Evolutionary conservation across 1,284 basidiomycete genomes (phyloP).

Genomic region (Puccinia novopanici): DNA sequence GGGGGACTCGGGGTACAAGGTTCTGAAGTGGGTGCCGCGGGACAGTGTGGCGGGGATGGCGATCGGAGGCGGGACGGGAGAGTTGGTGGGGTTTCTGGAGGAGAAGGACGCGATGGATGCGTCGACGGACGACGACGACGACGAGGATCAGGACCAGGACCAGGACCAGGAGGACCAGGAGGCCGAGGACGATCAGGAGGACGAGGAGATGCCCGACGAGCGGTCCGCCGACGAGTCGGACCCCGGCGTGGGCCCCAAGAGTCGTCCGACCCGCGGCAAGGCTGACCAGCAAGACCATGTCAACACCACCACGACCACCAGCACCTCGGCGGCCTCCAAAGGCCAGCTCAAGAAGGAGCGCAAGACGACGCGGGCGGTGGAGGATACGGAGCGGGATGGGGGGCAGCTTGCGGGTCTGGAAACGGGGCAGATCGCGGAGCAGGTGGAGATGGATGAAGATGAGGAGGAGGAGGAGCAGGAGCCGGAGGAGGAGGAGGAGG

Average conservation of each 20-base stretch:
- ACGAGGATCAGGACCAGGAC: constrained; percentile 18
- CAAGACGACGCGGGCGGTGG: constrained; percentile 25
- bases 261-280: neutral
- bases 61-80: neutral
- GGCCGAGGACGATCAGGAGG: neutral
- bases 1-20: constrained; percentile 36
- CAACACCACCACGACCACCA: neutral
- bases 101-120: constrained; percentile 31
- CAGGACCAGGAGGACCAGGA: neutral
- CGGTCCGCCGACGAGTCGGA: neutral
- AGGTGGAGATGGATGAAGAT: constrained; percentile 36
- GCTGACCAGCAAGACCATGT: neutral
- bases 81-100: neutral
- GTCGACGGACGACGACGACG: constrained; percentile 25
- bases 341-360: constrained; percentile 19
- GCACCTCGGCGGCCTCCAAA: neutral
- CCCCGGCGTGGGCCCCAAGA: neutral
- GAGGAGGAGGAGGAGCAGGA: constrained; percentile 31
- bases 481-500: too few species aligned
- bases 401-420: constrained; percentile 40
- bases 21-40: constrained; percentile 39
- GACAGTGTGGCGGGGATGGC: neutral
- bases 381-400: constrained; percentile 33
- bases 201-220: too few species aligned
- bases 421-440: constrained; percentile 31